Conservation (phyloP, 1,139 yeast genomes). For the Wickerhamomyces sp. region DNA sequence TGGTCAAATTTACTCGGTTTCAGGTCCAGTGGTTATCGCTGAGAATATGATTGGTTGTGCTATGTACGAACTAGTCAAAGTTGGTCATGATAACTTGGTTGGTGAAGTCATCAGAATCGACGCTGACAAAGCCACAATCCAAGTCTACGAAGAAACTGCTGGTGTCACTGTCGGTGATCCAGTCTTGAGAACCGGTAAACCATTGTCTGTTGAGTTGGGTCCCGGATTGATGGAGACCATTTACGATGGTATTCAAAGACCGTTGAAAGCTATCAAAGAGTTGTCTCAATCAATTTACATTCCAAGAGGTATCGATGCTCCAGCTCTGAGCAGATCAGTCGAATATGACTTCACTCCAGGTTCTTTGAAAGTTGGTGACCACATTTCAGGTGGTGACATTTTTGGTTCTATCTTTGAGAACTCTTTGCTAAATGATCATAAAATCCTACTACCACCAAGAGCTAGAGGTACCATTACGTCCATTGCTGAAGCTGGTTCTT, state of each 20-base stretch:
- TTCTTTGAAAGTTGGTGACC: conserved; percentile 83
- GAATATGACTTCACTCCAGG: conserved; percentile 88
- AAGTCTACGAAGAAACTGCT: conserved; percentile 98
- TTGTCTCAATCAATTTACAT: conserved; percentile 86
- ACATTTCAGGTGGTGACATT: conserved; percentile 96
- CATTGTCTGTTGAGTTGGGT: conserved; percentile 95
- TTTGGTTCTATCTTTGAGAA: conserved; percentile 93
- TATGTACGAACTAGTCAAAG: conserved; percentile 96
- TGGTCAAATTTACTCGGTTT: conserved; percentile 87
- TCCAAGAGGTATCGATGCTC: conserved; percentile 98
- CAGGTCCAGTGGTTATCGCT: conserved; percentile 97
- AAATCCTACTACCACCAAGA: conserved; percentile 92
- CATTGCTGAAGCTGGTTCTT: conserved; percentile 85
- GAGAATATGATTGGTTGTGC: conserved; percentile 99
- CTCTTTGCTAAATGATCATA: conserved; percentile 86
- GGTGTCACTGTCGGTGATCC: conserved; percentile 99
- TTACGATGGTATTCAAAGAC: conserved; percentile 99
- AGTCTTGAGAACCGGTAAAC: conserved; percentile 95
- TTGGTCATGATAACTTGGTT: conserved; percentile 93
- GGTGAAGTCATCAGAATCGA: conserved; percentile 98
- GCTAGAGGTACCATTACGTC: conserved; percentile 95
- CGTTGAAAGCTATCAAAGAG: conserved; percentile 86
- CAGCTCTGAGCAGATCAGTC: conserved; percentile 77
- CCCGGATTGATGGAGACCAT: conserved; percentile 99
- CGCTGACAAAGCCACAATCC: conserved; percentile 95